Base-by-base conservation (phyloP, 306 rosid genomes). In the Lupinus albus region DNA sequence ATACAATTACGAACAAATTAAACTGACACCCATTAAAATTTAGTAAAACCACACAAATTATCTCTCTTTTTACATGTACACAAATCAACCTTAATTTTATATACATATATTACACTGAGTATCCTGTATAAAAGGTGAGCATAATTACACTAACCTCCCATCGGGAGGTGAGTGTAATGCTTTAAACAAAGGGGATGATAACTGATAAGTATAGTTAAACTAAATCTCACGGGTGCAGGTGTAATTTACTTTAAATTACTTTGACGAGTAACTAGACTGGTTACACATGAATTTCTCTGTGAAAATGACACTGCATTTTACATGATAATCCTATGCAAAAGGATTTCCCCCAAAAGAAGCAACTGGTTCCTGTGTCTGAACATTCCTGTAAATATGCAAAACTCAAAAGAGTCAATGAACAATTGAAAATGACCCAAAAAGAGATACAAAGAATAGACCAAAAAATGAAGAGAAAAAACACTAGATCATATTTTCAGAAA, bases 271-370 rank as follows among this genome's bases (percentile, higher is more conserved):
- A 30, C 69, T 50, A 45, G 36, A 54, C 25, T 68, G 74, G 71
- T 54, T 53, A 64, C 61, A 46, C 36, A 59, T 20, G 39, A 56
- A 25, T 55, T 62, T 63, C 76, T 67, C 53, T 44, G 11, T 12
- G 63, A 64, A 62, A 46, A 64, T 4, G 14, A 51, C 5, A 18
- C 51, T 49, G 39, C n/a, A 38, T 41, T 70, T 4, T 25, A 25
- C 30, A 25, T 3, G 30, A 25, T 25, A 25, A 25, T 25, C 30
- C 30, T 87, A 92, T n/a, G 92, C 92, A 67, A 92, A 92, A 59
- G 95, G 98, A 78, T 92, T 92, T 55, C 96, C 92, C 71, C 96
- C 95, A 4, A 85, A 11, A 0, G 98, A 78, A 41, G 89, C 85
- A 55, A 85, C 88, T 14, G 87, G 78, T 50, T 88, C 96, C 11